Conservation (phyloP, 495 filamentous ascomycete species). For the Trichoderma reesei region DNA sequence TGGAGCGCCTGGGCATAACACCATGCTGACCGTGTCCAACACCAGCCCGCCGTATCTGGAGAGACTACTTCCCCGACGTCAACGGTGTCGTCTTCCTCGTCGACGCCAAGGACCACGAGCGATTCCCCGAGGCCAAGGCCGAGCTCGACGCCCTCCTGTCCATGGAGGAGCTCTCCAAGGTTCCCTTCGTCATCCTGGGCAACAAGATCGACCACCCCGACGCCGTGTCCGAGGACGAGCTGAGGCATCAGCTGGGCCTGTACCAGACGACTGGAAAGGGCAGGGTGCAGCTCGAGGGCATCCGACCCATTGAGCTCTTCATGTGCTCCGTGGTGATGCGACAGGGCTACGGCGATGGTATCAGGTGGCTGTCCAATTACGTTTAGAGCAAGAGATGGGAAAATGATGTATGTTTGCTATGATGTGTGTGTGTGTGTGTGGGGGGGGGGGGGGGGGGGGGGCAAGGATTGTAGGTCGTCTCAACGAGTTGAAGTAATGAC, state of each 20-base stretch:
- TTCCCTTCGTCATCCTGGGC: conserved; percentile 88
- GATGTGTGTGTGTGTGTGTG: too few species aligned
- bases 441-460: too few species aligned
- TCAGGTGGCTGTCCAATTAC: conserved; percentile 73
- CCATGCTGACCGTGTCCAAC: too few species aligned
- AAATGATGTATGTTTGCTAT: background rate
- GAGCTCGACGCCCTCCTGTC: conserved; percentile 89
- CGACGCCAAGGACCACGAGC: conserved; percentile 92
- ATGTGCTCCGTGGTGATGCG: conserved; percentile 99
- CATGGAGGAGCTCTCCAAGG: conserved; percentile 88
- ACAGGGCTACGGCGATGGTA: conserved; percentile 77
- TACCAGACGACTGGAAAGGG: conserved; percentile 98
- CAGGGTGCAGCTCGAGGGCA: conserved; percentile 88
- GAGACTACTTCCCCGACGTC: conserved; percentile 98
- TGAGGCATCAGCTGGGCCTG: conserved; percentile 78
- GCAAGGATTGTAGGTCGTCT: too few species aligned
- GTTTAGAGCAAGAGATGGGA: conserved; percentile 37
- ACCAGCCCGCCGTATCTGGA: conserved; percentile 88
- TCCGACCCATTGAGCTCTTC: conserved; percentile 94
- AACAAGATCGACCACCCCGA: conserved; percentile 99
- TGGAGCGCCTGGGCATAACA: too few species aligned
- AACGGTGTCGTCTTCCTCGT: conserved; percentile 96
- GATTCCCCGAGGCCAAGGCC: conserved; percentile 85
- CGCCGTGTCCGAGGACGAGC: conserved; percentile 88
- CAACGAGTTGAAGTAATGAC: background rate